These are phyloP conservation scores for Rubia peregrina DNA, from an alignment of 305 asterid genomes.

Conservation along the genomic window DNA sequence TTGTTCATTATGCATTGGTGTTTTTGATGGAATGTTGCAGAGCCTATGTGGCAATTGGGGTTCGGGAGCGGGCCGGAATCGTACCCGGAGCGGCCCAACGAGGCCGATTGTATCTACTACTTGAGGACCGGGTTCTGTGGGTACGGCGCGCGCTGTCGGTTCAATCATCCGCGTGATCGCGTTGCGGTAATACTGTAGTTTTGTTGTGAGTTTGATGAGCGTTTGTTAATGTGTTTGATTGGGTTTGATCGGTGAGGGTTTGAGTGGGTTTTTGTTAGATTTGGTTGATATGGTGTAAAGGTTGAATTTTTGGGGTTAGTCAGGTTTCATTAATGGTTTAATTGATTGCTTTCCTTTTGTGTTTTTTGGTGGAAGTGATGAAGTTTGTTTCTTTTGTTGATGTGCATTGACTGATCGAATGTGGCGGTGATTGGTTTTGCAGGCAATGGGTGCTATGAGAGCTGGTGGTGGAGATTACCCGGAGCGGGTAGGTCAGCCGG, in stretches of 20 bases:
- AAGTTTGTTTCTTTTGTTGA: slow-evolving; percentile 14
- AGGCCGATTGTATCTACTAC: slow-evolving; percentile 80
- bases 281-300: slow-evolving; percentile 6
- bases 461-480: slow-evolving; percentile 64
- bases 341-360: not conserved
- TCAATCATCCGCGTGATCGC: slow-evolving; percentile 91
- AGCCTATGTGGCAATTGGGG: slow-evolving; percentile 76
- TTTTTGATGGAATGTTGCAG: slow-evolving; percentile 44
- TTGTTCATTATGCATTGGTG: slow-evolving; percentile 5
- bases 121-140: slow-evolving; percentile 89
- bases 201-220: not conserved
- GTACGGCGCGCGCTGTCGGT: slow-evolving; percentile 85
- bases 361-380: not conserved
- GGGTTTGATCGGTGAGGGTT: slow-evolving; percentile 12
- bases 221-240: slow-evolving; percentile 5
- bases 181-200: slow-evolving; percentile 32
- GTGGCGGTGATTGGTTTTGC: slow-evolving; percentile 14
- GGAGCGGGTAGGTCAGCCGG: slow-evolving; percentile 74
- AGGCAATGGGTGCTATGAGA: slow-evolving; percentile 74
- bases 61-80: slow-evolving; percentile 54
- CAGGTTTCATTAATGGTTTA: not conserved
- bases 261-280: slow-evolving; percentile 11
- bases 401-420: slow-evolving; percentile 14
- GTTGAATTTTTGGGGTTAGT: slow-evolving; percentile 8
- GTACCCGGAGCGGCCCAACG: slow-evolving; percentile 77